These are phyloP conservation scores for Capsella bursapastoris DNA, from an alignment of 345 rosid species.

Conservation along the genomic window DNA sequence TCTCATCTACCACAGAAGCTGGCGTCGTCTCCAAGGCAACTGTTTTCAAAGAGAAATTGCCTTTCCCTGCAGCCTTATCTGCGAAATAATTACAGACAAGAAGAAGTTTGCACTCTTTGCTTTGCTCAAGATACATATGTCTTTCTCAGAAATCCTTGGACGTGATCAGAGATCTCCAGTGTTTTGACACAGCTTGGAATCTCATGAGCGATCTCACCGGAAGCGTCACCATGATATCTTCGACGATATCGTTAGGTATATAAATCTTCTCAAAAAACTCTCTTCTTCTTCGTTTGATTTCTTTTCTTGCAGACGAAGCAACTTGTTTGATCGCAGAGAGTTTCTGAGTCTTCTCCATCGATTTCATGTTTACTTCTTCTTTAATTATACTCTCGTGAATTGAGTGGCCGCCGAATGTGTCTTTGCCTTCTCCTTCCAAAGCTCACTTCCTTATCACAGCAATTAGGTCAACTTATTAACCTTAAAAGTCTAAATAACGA, in stretches of 20 bases:
- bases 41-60: not conserved
- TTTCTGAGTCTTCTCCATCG: slow-evolving; percentile 1
- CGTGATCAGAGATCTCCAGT: slow-evolving; percentile 7
- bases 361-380: not conserved
- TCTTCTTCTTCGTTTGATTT: slow-evolving; percentile 25
- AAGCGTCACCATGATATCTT: slow-evolving; percentile 10
- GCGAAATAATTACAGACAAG: not conserved
- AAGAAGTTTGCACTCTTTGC: not conserved
- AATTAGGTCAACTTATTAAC: not conserved
- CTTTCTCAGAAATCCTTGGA: not conserved
- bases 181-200: slow-evolving; percentile 13
- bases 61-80: not conserved
- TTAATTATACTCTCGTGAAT: not conserved
- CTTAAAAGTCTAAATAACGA: too few species aligned
- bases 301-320: not conserved
- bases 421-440: not conserved
- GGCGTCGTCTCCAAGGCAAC: not conserved
- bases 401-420: not conserved
- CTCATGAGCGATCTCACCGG: slow-evolving; percentile 10
- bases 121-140: slow-evolving; percentile 1
- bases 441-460: not conserved
- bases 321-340: not conserved
- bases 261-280: not conserved
- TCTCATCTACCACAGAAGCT: not conserved
- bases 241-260: slow-evolving; percentile 16